These are phyloP conservation scores for Paramecium tetraurelia DNA, from an alignment of 73 alveolate genomes.

Conservation along the genomic window DNA sequence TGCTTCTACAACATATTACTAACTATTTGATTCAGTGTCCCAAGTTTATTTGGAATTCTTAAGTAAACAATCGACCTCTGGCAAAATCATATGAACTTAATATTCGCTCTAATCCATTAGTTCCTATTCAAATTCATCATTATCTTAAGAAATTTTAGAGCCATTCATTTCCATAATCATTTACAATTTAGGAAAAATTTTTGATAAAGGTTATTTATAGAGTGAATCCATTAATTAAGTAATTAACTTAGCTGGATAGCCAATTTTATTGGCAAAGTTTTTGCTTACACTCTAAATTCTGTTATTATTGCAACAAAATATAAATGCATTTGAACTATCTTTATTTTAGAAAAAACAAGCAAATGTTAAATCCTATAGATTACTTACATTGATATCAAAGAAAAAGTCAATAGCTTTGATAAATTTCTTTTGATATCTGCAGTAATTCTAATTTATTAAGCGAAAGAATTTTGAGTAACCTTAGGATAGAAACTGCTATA, in stretches of 20 bases:
- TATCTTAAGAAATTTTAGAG: not conserved
- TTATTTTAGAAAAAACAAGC: slow-evolving; percentile 19
- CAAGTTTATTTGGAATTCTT: not conserved
- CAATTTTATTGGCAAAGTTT: not conserved
- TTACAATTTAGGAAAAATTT: not conserved
- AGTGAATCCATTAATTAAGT: not conserved
- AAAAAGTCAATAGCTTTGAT: not conserved
- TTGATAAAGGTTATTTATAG: not conserved
- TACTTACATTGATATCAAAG: not conserved
- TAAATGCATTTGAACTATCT: not conserved
- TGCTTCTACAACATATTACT: not conserved
- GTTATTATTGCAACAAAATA: not conserved
- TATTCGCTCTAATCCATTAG: not conserved
- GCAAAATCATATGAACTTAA: not conserved
- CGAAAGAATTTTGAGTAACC: slow-evolving; percentile 16
- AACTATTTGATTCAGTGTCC: not conserved
- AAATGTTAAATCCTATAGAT: slow-evolving; percentile 7
- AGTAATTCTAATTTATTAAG: not conserved
- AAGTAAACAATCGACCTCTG: not conserved
- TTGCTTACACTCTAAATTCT: not conserved
- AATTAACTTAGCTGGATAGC: not conserved
- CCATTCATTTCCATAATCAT: not conserved
- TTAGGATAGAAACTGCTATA: not conserved
- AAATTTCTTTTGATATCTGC: not conserved
- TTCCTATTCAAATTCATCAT: not conserved